Percentiles rank a stretch among this genome's conserved stretches.
Conservation (phyloP, 106 monocot genomes). For the Apostasia ramifera region DNA sequence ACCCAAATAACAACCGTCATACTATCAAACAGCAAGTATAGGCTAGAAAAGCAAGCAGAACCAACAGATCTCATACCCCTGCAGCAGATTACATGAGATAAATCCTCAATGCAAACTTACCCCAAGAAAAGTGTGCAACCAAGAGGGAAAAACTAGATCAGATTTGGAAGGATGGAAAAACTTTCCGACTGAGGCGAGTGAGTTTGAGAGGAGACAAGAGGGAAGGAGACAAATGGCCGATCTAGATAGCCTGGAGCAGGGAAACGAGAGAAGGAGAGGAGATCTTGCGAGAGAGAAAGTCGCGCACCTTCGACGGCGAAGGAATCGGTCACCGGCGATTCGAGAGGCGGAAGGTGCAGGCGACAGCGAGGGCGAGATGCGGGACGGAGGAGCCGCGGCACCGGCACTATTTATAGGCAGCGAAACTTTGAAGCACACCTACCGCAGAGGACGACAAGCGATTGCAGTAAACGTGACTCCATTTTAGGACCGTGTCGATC, state of each 20-base stretch:
- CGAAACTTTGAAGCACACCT: too few relatives aligned
- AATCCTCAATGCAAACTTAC: neutral
- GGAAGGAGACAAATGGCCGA: neutral
- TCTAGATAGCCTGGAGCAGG: neutral
- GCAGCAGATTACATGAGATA: neutral
- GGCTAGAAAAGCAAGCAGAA: neutral
- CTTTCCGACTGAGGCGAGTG: neutral
- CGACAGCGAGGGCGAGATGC: conserved; percentile 8
- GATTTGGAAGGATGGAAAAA: neutral
- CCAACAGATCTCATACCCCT: neutral
- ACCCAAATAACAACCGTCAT: neutral
- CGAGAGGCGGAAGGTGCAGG: conserved; percentile 5
- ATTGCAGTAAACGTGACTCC: too few relatives aligned
- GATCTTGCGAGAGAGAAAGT: neutral
- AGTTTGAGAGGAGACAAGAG: neutral
- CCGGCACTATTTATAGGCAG: conserved; percentile 14
- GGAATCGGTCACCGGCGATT: conserved; percentile 1
- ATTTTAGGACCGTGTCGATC: too few relatives aligned
- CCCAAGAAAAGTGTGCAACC: neutral
- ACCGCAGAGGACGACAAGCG: too few relatives aligned
- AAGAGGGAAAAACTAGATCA: conserved; percentile 3
- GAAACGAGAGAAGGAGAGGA: conserved; percentile 1
- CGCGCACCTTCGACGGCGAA: conserved; percentile 3
- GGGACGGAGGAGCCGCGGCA: conserved; percentile 2
- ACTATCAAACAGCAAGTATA: conserved; percentile 1